Percentiles rank a stretch among this genome's conserved stretches.
Conservation (phyloP, 352 stramenopile genomes). For the Phytophthora cactorum region DNA sequence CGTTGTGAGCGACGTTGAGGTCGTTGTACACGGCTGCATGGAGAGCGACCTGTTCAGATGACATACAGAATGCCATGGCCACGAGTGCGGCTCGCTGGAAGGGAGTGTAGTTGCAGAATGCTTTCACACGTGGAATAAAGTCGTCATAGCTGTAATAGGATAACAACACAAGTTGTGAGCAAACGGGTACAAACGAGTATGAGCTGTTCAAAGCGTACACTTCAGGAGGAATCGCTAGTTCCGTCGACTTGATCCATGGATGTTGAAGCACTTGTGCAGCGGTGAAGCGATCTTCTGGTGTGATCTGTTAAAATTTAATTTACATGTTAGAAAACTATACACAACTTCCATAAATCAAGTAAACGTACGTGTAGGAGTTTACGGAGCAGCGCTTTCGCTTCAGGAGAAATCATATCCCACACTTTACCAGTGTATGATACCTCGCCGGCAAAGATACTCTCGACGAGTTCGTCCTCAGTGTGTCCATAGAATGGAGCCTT, state of each 20-base stretch:
- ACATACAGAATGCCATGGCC: conserved; percentile 75
- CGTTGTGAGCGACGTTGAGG: conserved; percentile 80
- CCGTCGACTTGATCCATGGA: conserved; percentile 74
- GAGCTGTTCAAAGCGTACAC: conserved; percentile 37
- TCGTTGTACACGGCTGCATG: conserved; percentile 82
- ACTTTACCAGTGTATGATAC: conserved; percentile 54
- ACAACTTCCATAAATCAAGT: neutral
- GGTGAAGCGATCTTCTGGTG: conserved; percentile 57
- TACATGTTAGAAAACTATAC: too few species aligned
- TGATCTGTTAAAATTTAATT: conserved; percentile 33
- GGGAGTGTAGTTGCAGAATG: conserved; percentile 71
- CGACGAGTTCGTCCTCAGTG: conserved; percentile 75
- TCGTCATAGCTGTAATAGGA: conserved; percentile 50
- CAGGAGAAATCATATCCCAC: conserved; percentile 62
- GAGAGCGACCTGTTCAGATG: conserved; percentile 53
- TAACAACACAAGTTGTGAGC: neutral
- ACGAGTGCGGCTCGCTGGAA: conserved; percentile 69
- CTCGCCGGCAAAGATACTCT: conserved; percentile 76
- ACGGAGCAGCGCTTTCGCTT: conserved; percentile 76
- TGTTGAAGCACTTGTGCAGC: conserved; percentile 70
- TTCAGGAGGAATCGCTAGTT: conserved; percentile 39
- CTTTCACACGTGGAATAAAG: conserved; percentile 68
- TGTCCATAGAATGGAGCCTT: conserved; percentile 69
- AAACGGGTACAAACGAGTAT: neutral
- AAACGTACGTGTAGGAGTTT: conserved; percentile 72